phyloP scores from a whole-genome alignment of 2,329 filamentous ascomycete species.

The Talaromyces sp. region DNA sequence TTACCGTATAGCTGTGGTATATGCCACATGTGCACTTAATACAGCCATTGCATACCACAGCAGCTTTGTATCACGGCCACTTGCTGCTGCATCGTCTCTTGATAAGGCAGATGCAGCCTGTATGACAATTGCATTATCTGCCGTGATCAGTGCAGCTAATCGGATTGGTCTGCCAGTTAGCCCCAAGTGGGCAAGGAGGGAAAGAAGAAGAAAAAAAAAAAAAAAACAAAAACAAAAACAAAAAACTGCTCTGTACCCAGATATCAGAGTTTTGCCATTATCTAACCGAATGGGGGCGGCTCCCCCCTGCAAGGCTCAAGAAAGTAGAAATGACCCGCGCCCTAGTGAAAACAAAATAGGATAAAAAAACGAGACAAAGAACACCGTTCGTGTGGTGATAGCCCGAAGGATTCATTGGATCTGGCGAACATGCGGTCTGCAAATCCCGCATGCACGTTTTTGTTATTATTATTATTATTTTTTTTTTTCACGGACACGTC shows the following conservation, averaged over 20 bases:
- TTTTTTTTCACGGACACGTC: conserved; percentile 2
- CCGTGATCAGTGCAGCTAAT: conserved; percentile 15
- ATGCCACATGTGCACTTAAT: too few relatives aligned
- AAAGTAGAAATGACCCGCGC: too few relatives aligned
- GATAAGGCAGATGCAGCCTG: conserved; percentile 26
- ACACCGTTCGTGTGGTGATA: not conserved
- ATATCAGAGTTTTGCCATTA: not conserved
- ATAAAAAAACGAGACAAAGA: not conserved
- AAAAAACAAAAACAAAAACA: too few relatives aligned
- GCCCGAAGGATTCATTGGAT: not conserved
- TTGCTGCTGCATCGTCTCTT: not conserved
- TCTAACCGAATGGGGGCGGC: conserved; percentile 1
- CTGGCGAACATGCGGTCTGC: conserved; percentile 6
- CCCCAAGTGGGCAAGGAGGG: too few relatives aligned
- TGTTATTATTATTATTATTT: too few relatives aligned
- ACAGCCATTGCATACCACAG: not conserved
- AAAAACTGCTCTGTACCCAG: not conserved
- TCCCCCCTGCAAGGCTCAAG: too few relatives aligned
- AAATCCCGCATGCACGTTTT: conserved; percentile 6
- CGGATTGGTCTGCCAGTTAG: not conserved
- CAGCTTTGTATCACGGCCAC: not conserved
- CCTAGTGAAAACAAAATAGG: not conserved
- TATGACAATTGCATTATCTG: conserved; percentile 28
- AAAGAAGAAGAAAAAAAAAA: not conserved
- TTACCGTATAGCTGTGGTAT: not conserved